A percentile compares a stretch with the other conserved stretches of the same genome.
These are phyloP conservation scores for Mycena sanguinolenta DNA, from an alignment of 768 basidiomycete genomes.

Conservation along the genomic window DNA sequence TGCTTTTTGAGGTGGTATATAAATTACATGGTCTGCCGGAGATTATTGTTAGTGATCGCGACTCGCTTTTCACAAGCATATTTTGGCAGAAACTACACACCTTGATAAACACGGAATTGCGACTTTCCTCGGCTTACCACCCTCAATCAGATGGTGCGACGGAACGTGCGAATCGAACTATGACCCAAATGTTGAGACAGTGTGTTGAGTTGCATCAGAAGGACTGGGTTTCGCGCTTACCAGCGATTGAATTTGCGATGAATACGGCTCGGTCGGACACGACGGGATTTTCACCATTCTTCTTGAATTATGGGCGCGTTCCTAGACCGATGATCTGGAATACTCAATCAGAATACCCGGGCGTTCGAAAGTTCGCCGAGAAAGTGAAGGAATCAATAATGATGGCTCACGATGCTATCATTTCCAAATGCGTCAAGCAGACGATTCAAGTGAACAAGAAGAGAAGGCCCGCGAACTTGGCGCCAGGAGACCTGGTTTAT, in stretches of 20 bases:
- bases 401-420: constrained; percentile 45
- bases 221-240: not conserved
- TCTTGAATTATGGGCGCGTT: constrained; percentile 38
- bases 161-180: constrained; percentile 38
- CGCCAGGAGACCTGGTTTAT: constrained; percentile 47
- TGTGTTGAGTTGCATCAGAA: not conserved
- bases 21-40: constrained; percentile 43
- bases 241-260: not conserved
- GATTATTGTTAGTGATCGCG: constrained; percentile 45
- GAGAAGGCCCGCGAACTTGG: constrained; percentile 32
- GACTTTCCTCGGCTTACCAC: constrained; percentile 41
- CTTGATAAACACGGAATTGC: constrained; percentile 13
- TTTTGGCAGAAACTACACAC: constrained; percentile 14
- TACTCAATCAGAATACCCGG: constrained; percentile 17
- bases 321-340: constrained; percentile 40
- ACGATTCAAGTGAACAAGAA: constrained; percentile 40
- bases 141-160: constrained; percentile 37
- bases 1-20: constrained; percentile 38
- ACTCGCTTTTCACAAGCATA: constrained; percentile 13
- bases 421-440: constrained; percentile 43
- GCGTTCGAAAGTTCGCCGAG: constrained; percentile 16
- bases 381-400: constrained; percentile 36
- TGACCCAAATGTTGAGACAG: constrained; percentile 38
- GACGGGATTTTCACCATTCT: constrained; percentile 44
- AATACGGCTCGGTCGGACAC: constrained; percentile 17